phyloP scores from a whole-genome alignment of 192 early-diverging fungal species.

The Glomus cerebriforme region DNA sequence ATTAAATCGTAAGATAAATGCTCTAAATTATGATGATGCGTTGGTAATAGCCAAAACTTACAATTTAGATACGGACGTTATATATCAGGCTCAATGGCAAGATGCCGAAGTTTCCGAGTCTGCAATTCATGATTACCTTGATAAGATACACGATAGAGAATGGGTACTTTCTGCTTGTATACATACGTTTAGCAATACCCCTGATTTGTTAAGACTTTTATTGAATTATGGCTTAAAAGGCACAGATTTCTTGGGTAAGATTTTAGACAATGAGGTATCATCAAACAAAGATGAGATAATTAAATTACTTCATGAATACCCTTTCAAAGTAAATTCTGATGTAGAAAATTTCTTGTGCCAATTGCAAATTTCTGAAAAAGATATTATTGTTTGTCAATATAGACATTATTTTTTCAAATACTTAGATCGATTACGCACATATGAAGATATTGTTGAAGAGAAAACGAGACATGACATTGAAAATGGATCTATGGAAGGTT shows the following conservation, averaged over 20 bases:
- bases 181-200: slow-evolving; percentile 39
- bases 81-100: slow-evolving; percentile 66
- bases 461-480: slow-evolving; percentile 24
- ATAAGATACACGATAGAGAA: slow-evolving; percentile 54
- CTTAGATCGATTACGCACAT: slow-evolving; percentile 63
- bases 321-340: background rate
- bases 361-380: slow-evolving; percentile 34
- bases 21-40: slow-evolving; percentile 58
- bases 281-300: slow-evolving; percentile 36
- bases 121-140: slow-evolving; percentile 42
- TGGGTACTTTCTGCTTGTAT: slow-evolving; percentile 64
- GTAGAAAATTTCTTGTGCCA: slow-evolving; percentile 3
- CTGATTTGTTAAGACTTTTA: slow-evolving; percentile 41
- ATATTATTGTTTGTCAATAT: slow-evolving; percentile 48
- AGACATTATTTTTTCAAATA: slow-evolving; percentile 62
- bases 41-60: slow-evolving; percentile 55
- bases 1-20: slow-evolving; percentile 51
- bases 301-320: slow-evolving; percentile 30
- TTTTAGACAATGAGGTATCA: slow-evolving; percentile 35
- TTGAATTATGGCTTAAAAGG: slow-evolving; percentile 56
- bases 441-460: slow-evolving; percentile 49
- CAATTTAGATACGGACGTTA: slow-evolving; percentile 55
- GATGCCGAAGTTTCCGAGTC: slow-evolving; percentile 41
- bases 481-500: background rate
- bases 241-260: slow-evolving; percentile 48